Conservation (phyloP, 345 rosid genomes). For the Eucalyptus dawsonii region DNA sequence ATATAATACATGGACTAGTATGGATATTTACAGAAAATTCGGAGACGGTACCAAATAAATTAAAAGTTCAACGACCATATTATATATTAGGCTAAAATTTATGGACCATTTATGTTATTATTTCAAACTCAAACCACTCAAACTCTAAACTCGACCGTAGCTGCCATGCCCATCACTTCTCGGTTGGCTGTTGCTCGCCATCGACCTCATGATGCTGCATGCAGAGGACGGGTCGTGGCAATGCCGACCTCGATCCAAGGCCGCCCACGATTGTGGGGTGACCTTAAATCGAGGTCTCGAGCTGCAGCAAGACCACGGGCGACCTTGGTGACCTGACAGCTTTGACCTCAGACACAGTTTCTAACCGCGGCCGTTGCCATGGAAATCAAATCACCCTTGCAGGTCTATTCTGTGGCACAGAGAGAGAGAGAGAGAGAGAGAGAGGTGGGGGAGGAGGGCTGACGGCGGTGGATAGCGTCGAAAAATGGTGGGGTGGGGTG, state of each 20-base stretch:
- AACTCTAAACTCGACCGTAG: not conserved
- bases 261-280: not conserved
- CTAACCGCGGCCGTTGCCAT: not conserved
- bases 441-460: not conserved
- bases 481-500: not conserved
- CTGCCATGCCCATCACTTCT: not conserved
- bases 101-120: too few relatives aligned
- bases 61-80: too few relatives aligned
- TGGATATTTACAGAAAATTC: too few relatives aligned
- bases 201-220: not conserved
- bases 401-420: not conserved
- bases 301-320: not conserved
- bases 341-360: not conserved
- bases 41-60: fast-evolving
- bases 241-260: not conserved
- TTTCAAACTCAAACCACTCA: not conserved
- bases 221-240: not conserved
- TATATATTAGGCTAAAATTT: too few relatives aligned
- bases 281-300: not conserved
- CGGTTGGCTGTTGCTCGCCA: not conserved
- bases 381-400: not conserved
- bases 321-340: not conserved
- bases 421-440: not conserved
- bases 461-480: not conserved
- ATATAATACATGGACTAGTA: not conserved